Percentiles rank a stretch among this genome's conserved stretches.
Evolutionary conservation across 192 early-diverging fungal genomes (phyloP).

Genomic region (Gaertneriomyces semiglobifer): DNA sequence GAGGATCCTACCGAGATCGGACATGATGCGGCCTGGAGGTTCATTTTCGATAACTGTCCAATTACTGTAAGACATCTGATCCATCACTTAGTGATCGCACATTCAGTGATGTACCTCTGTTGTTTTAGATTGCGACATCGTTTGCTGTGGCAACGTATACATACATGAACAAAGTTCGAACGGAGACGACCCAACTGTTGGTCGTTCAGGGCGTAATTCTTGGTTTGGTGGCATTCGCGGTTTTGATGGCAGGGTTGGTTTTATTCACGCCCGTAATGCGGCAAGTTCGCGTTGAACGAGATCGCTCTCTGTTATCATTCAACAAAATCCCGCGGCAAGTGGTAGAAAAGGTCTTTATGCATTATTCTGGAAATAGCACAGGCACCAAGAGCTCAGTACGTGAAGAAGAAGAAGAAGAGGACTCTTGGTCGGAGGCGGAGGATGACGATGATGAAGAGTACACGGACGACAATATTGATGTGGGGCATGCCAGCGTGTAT

Average conservation of each 20-base stretch:
- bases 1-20: too few relatives aligned
- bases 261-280: slow-evolving; percentile 19
- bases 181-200: slow-evolving; percentile 2
- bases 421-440: background rate
- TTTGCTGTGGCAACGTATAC: slow-evolving; percentile 7
- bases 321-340: slow-evolving; percentile 18
- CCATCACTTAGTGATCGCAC: background rate
- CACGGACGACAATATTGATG: background rate
- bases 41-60: too few relatives aligned
- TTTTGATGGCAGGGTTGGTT: slow-evolving; percentile 7
- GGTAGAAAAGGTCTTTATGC: slow-evolving; percentile 5
- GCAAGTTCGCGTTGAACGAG: slow-evolving; percentile 9
- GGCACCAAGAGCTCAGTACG: background rate
- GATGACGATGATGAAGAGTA: slow-evolving; percentile 12
- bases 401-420: slow-evolving; percentile 11
- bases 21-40: too few relatives aligned
- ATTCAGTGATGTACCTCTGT: background rate
- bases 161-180: background rate
- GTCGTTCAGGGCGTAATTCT: background rate
- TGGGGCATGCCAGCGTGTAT: slow-evolving; percentile 5
- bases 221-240: background rate
- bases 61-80: too few relatives aligned
- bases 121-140: slow-evolving; percentile 1
- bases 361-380: background rate
- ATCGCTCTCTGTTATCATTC: slow-evolving; percentile 7